Evolutionary conservation across 1,139 yeast species (phyloP), one percentile per base, ranked within the genome.

Genomic region (Taphrina deformans): DNA sequence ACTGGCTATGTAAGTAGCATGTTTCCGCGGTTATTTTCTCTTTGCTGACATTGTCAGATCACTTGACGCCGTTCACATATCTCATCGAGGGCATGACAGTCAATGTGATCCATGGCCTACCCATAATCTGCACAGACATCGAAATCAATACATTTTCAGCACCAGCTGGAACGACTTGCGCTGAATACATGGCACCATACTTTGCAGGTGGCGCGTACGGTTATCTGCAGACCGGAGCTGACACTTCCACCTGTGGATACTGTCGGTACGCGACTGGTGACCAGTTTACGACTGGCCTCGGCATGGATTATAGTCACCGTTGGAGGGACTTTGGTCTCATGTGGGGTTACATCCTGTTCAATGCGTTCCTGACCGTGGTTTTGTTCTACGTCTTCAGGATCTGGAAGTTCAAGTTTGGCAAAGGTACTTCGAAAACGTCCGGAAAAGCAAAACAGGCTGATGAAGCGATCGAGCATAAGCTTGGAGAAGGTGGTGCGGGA

Each of bases 41-140:
- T n/a, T n/a, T n/a, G 18, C 41, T 38, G 18, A 38, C 18, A 12
- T 14, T 38, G 2, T 3, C 21, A 44, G 83, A 85, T 77, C 83
- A 85, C 72, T 82, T 82, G 1, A 84, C 88, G 5, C 93, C 93
- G 26, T 82, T 83, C 75, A 85, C 90, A 0, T 88, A 87, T 71
- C 79, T 85, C 70, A 81, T 87, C 63, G 85, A 84, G 64, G 86
- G 85, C 48, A 76, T 86, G 72, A 79, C 86, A 55, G 75, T 83
- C 24, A 68, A 79, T 10, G 76, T 86, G 66, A 75, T 86, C 35
- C 88, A 86, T 67, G 79, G 82, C 18, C 81, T 86, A 62, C 75
- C 78, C 9, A 86, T 88, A 14, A 71, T 71, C 18, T 88, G 96
- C 74, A 72, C 79, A 2, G 69, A 72, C 1, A 75, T 76, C 51